Percentiles rank a stretch among this genome's conserved stretches.
phyloP scores from a whole-genome alignment of 495 filamentous ascomycete genomes.

The Neurospora sp. region DNA sequence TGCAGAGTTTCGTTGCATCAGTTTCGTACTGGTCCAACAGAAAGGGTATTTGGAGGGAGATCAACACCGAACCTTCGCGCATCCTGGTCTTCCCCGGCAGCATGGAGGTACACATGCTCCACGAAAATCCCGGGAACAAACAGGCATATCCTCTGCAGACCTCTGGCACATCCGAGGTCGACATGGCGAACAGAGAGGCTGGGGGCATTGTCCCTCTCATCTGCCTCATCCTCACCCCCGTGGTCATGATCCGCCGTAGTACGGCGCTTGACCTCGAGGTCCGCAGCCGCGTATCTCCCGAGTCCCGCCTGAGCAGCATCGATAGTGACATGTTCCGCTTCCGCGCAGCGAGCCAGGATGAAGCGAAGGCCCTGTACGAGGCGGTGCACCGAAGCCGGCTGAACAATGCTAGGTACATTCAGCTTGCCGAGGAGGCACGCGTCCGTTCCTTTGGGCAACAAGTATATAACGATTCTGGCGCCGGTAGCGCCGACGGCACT shows the following conservation, averaged over 20 bases:
- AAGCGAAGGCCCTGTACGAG: slow-evolving; percentile 71
- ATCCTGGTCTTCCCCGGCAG: slow-evolving; percentile 75
- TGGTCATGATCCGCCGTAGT: slow-evolving; percentile 77
- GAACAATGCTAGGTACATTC: slow-evolving; percentile 81
- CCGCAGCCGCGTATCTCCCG: slow-evolving; percentile 67
- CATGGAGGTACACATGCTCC: slow-evolving; percentile 71
- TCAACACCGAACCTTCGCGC: slow-evolving; percentile 56
- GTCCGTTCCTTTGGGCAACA: slow-evolving; percentile 39
- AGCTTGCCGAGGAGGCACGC: slow-evolving; percentile 55
- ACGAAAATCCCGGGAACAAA: slow-evolving; percentile 30
- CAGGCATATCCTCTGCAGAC: slow-evolving; percentile 31
- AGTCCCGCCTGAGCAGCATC: slow-evolving; percentile 61
- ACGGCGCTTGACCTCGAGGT: slow-evolving; percentile 92
- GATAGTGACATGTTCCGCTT: slow-evolving; percentile 55
- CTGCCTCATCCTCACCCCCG: slow-evolving; percentile 73
- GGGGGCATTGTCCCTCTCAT: slow-evolving; percentile 49
- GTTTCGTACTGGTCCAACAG: slow-evolving; percentile 80
- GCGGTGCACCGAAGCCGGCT: slow-evolving; percentile 75
- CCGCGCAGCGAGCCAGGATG: slow-evolving; percentile 64
- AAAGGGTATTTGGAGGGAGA: slow-evolving; percentile 65
- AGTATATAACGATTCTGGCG: slow-evolving; percentile 12
- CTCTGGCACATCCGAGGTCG: slow-evolving; percentile 26
- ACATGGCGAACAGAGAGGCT: slow-evolving; percentile 28
- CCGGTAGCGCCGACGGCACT: slow-evolving; percentile 28
- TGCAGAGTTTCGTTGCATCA: slow-evolving; percentile 55